Conservation (phyloP, 441 rosid genomes). For the Adansonia grandidieri region DNA sequence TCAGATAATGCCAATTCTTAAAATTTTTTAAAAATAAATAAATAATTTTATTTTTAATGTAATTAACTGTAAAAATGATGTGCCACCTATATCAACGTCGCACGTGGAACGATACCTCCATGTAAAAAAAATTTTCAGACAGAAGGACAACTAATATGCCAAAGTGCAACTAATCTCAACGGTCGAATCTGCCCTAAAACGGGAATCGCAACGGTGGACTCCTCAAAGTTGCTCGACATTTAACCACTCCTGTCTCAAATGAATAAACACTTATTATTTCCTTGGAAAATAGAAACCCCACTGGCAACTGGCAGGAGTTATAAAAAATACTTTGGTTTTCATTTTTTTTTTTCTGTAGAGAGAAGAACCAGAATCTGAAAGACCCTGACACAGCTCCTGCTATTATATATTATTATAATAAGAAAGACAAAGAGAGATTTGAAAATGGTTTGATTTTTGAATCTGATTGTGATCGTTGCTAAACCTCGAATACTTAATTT, state of each 20-base stretch:
- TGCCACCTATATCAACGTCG: too few species aligned
- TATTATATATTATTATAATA: background rate
- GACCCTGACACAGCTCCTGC: slow-evolving; percentile 32
- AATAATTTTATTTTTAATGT: too few species aligned
- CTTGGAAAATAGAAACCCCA: background rate
- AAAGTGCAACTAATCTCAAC: slow-evolving; percentile 40
- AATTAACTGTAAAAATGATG: too few species aligned
- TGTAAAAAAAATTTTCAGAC: too few species aligned
- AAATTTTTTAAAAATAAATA: too few species aligned
- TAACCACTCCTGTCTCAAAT: slow-evolving; percentile 29
- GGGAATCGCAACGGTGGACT: slow-evolving; percentile 43
- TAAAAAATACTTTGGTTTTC: too few species aligned
- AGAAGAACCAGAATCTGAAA: slow-evolving; percentile 40
- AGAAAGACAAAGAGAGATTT: slow-evolving; percentile 19
- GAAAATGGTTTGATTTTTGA: slow-evolving; percentile 50
- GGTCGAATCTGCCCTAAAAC: slow-evolving; percentile 34
- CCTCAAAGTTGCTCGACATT: slow-evolving; percentile 36
- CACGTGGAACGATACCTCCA: too few species aligned
- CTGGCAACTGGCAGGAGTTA: slow-evolving; percentile 7
- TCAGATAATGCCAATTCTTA: too few species aligned
- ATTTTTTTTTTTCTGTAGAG: background rate
- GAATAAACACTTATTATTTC: background rate
- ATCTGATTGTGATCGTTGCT: slow-evolving; percentile 39
- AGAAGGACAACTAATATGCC: too few species aligned
- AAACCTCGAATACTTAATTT: slow-evolving; percentile 23